These are phyloP conservation scores for Debaryomyces castellii DNA, from an alignment of 805 yeast species.

Conservation along the genomic window DNA sequence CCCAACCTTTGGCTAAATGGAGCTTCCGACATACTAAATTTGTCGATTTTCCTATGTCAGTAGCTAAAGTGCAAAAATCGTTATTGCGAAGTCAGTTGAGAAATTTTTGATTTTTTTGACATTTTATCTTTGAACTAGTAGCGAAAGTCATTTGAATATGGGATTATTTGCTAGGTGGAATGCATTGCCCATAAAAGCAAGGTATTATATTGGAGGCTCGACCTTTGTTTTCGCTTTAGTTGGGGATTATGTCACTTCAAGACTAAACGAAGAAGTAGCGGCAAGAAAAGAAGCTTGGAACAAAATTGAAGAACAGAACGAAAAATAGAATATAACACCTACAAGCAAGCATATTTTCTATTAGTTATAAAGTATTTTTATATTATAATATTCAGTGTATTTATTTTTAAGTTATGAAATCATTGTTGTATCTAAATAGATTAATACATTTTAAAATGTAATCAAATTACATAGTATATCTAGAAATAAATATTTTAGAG, in stretches of 20 bases:
- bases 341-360: too few species aligned
- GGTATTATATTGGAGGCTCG: conserved; percentile 41
- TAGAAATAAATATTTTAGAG: conserved; percentile 14
- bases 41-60: too few species aligned
- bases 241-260: conserved; percentile 39
- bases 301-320: conserved; percentile 14
- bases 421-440: background rate
- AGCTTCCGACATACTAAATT: conserved; percentile 7
- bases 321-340: background rate
- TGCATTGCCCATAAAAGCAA: conserved; percentile 38
- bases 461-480: background rate
- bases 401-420: background rate
- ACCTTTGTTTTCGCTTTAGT: conserved; percentile 38
- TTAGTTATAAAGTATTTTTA: too few species aligned
- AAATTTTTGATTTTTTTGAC: too few species aligned
- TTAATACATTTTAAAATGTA: background rate
- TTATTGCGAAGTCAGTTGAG: background rate
- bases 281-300: conserved; percentile 30
- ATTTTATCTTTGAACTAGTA: background rate
- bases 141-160: conserved; percentile 12
- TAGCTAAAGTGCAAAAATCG: conserved; percentile 1
- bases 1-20: conserved; percentile 20
- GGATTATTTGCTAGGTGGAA: conserved; percentile 38
- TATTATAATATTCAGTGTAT: background rate
- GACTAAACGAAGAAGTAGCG: conserved; percentile 35